Base-by-base conservation (phyloP, 345 rosid genomes). In the Camelina sativa region DNA sequence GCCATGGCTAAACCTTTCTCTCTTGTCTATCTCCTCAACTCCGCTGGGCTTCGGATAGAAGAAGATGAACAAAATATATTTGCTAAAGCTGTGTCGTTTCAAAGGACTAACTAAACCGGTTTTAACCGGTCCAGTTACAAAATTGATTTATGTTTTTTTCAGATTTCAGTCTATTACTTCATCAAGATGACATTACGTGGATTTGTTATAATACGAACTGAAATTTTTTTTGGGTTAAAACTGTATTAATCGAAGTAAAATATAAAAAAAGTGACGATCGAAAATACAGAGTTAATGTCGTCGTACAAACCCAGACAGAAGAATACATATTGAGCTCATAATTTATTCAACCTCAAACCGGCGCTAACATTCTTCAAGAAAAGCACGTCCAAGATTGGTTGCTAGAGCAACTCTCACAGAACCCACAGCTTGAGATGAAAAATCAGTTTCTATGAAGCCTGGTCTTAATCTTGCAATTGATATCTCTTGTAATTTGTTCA, bases 371-470 rank as follows among this genome's bases (percentile, higher is more conserved):
- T 95, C 99, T 55, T 85, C 88, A 2, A 89, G 79, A 74, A 86
- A 81, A 19, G 97, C 91, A 35, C 97, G 97, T 25, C 97, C 97
- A 6, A 92, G 92, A 77, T 87, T 95, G 57, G 84, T 83, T 17
- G 90, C 99, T 11, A 95, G 89, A 50, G 97, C 97, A 7, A 87
- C 83, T 79, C 93, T 86, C 30, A 92, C 91, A 4, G 92, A 84
- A 78, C 79, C 76, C 38, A 90, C 74, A 53, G 91, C 90, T 72
- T 86, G 80, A 12, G 90, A 51, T 7, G 96, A 89, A 80, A 88
- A 78, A 48, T 86, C 88, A 0, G 87, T 41, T 76, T 90, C 92
- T 15, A 86, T 54, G 68, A 85, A 88, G 68, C 82, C 94, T 7
- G 96, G 99, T 3, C 88, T 87, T 47, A 95, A 69, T 81, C 80